A percentile compares a stretch with the other conserved stretches of the same genome.
Evolutionary conservation across 192 early-diverging fungal species (phyloP).

Genomic region (Lobosporangium transversale): DNA sequence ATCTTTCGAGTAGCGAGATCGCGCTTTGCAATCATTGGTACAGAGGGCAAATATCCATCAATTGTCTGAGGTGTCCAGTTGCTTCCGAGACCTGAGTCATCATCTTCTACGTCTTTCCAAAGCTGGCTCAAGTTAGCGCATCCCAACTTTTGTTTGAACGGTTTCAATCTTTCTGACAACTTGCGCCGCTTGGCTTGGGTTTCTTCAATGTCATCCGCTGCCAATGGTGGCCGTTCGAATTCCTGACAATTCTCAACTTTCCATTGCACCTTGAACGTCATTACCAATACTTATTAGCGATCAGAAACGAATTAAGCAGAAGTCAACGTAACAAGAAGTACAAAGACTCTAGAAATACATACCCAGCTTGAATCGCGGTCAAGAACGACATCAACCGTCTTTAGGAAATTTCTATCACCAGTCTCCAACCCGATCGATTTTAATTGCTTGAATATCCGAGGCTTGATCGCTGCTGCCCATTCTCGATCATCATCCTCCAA

Average conservation of each 20-base stretch:
- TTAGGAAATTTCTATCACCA: slow-evolving; percentile 70
- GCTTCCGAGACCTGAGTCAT: slow-evolving; percentile 29
- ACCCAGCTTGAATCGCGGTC: slow-evolving; percentile 83
- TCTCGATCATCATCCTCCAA: slow-evolving; percentile 54
- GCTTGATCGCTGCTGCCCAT: slow-evolving; percentile 64
- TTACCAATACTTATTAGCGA: neutral
- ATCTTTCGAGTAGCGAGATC: neutral
- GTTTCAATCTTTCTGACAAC: slow-evolving; percentile 30
- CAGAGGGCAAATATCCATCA: slow-evolving; percentile 45
- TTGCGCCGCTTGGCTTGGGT: slow-evolving; percentile 32
- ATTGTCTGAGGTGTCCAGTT: slow-evolving; percentile 18
- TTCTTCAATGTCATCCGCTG: slow-evolving; percentile 53
- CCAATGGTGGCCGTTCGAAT: slow-evolving; percentile 68
- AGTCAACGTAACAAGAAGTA: too few species aligned
- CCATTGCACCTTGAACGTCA: slow-evolving; percentile 86
- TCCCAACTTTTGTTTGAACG: slow-evolving; percentile 30
- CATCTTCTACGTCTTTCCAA: slow-evolving; percentile 56
- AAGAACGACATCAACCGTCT: slow-evolving; percentile 73
- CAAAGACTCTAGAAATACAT: slow-evolving; percentile 7
- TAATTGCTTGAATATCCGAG: slow-evolving; percentile 60
- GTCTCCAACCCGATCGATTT: slow-evolving; percentile 59
- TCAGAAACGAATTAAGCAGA: too few species aligned
- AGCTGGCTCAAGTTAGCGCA: slow-evolving; percentile 17
- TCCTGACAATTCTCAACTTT: slow-evolving; percentile 80
- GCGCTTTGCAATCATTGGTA: neutral